phyloP scores from a whole-genome alignment of 345 rosid species.

The Salix caprea region DNA sequence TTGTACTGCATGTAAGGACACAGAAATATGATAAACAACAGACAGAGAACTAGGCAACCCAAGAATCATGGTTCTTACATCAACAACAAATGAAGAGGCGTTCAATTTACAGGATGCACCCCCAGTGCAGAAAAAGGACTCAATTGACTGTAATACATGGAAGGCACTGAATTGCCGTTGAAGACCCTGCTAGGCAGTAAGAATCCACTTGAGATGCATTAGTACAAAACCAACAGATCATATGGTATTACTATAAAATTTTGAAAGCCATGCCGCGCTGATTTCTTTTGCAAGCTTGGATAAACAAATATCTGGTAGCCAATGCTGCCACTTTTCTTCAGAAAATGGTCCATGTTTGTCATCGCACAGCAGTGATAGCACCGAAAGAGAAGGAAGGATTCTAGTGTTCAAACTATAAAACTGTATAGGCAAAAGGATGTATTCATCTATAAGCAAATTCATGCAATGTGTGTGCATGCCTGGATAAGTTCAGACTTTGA shows the following conservation, averaged over 20 bases:
- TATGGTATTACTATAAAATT: not conserved
- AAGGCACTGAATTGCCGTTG: conserved; percentile 67
- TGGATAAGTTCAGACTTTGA: not conserved
- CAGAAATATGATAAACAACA: conserved; percentile 2
- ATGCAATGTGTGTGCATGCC: not conserved
- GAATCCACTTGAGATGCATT: conserved; percentile 1
- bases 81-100: conserved; percentile 46
- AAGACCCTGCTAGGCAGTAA: conserved; percentile 43
- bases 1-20: conserved; percentile 22
- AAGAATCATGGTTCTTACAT: conserved; percentile 46
- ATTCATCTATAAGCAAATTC: not conserved
- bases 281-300: not conserved
- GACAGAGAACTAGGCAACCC: not conserved
- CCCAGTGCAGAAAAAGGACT: conserved; percentile 46
- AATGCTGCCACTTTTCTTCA: not conserved
- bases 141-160: conserved; percentile 60
- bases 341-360: not conserved
- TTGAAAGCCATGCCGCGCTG: not conserved
- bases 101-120: conserved; percentile 71
- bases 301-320: not conserved
- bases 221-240: not conserved
- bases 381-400: not conserved
- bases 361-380: not conserved
- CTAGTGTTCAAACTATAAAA: not conserved
- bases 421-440: not conserved